A percentile compares a stretch with the other conserved stretches of the same genome.
Conservation (phyloP, 2,329 filamentous ascomycete genomes). For the Neofusicoccum laricinum region DNA sequence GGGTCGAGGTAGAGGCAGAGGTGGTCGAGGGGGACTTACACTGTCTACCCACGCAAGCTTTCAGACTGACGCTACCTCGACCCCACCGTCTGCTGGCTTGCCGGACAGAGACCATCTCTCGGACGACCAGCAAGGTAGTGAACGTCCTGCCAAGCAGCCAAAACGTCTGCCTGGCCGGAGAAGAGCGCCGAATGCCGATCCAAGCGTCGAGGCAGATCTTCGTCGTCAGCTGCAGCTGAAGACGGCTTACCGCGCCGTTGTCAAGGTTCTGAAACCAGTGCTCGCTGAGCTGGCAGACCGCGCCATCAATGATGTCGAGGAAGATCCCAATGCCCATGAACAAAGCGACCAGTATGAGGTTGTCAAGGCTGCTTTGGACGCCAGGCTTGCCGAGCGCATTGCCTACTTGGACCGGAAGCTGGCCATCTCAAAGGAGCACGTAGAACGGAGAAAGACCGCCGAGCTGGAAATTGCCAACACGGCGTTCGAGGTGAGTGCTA, state of each 20-base stretch:
- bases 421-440: conserved; percentile 35
- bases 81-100: conserved; percentile 28
- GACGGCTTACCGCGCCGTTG: conserved; percentile 61
- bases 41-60: conserved; percentile 12
- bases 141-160: conserved; percentile 34
- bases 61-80: conserved; percentile 22
- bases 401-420: conserved; percentile 37
- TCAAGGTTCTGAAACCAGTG: conserved; percentile 61
- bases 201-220: conserved; percentile 45
- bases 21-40: conserved; percentile 4
- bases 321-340: conserved; percentile 53
- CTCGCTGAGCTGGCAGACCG: conserved; percentile 64
- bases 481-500: conserved; percentile 35
- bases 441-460: conserved; percentile 33
- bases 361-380: conserved; percentile 53
- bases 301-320: conserved; percentile 56
- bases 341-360: conserved; percentile 53
- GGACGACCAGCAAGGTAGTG: conserved; percentile 22
- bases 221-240: conserved; percentile 65
- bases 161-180: conserved; percentile 43
- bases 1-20: conserved; percentile 14
- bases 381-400: conserved; percentile 42
- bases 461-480: conserved; percentile 33
- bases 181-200: conserved; percentile 46
- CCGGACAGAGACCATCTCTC: conserved; percentile 29